Base-by-base conservation (phyloP, 805 yeast genomes). In the Kregervanrija delftensis region DNA sequence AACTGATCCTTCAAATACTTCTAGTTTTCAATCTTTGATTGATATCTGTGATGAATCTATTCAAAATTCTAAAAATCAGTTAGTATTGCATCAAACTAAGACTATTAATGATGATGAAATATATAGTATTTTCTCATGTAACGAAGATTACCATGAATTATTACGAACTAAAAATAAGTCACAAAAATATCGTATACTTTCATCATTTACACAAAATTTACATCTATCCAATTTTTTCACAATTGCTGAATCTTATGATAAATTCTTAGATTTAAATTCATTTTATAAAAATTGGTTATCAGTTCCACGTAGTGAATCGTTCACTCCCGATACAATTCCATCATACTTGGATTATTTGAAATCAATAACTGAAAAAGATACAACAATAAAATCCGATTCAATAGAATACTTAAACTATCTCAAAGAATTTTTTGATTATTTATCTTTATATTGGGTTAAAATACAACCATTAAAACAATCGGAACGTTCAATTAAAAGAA, bases 241-340 rank as follows among this genome's bases (percentile, higher is more conserved):
- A 0, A 71, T 74, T 4, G 77, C 72, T 30, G 96, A 89, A 58
- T 61, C 63, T 32, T 74, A 72, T 55, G 96, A 96, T 0, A 73
- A 72, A 49, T 77, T 60, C 50, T 50, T 89, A 14, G 91, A 87
- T 49, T 64, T 87, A 43, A 57, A 68, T 3, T 57, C 57, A 4
- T 66, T 71, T 40, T 83, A 80, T 60, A 76, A 73, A 30, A 52
- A 54, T 30, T 84, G 82, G 77, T 58, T 81, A 34, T 71, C 75
- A 43, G 63, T 78, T 6, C 65, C 60, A 35, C 64, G 65, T 38
- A 28, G 22, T 1, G 32, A 22, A 3, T 22, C 50, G 1, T 35
- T 51, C 1, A 37, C 34, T 8, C 11, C 13, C 5, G 45, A 45
- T 4, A 15, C 31, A 1, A 35, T 56, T 5, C 63, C 61, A 3